Evolutionary conservation across 371 early-diverging fungal genomes (phyloP).

Genomic region (Mortierella sp.): DNA sequence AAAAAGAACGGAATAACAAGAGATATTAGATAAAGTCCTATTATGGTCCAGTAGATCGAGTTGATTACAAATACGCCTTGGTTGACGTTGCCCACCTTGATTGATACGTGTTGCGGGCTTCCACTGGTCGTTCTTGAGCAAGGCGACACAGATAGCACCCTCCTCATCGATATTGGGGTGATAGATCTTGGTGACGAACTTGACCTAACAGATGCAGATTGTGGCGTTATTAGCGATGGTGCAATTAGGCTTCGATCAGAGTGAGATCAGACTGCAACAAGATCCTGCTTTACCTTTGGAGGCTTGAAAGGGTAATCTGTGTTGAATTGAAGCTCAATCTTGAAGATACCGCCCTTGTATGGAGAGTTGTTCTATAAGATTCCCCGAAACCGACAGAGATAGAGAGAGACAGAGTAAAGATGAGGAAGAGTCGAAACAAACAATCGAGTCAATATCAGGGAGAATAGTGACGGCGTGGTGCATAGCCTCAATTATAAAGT

Average conservation of each 20-base stretch:
- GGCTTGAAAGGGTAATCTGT: slow-evolving; percentile 96
- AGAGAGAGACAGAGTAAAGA: too few relatives aligned
- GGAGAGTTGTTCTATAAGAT: slow-evolving; percentile 60
- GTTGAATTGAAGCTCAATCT: slow-evolving; percentile 83
- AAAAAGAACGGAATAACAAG: neutral
- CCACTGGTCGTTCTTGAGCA: slow-evolving; percentile 93
- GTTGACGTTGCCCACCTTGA: slow-evolving; percentile 10
- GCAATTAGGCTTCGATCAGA: neutral
- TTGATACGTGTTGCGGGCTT: slow-evolving; percentile 87
- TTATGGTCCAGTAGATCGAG: neutral
- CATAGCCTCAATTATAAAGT: neutral
- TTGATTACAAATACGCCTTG: neutral
- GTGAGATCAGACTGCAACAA: neutral
- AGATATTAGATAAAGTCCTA: neutral
- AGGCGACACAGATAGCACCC: slow-evolving; percentile 82
- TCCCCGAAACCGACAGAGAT: neutral
- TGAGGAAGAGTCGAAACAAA: neutral
- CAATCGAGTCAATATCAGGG: neutral
- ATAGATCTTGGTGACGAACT: slow-evolving; percentile 89
- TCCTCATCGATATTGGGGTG: slow-evolving; percentile 96
- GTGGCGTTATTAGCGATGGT: neutral
- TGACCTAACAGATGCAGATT: slow-evolving; percentile 65
- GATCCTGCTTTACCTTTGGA: slow-evolving; percentile 71
- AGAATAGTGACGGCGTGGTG: neutral
- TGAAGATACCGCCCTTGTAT: slow-evolving; percentile 90